Evolutionary conservation across 768 basidiomycete species (phyloP), one percentile per base, ranked within the genome.

Genomic region (Paxillus involutus): DNA sequence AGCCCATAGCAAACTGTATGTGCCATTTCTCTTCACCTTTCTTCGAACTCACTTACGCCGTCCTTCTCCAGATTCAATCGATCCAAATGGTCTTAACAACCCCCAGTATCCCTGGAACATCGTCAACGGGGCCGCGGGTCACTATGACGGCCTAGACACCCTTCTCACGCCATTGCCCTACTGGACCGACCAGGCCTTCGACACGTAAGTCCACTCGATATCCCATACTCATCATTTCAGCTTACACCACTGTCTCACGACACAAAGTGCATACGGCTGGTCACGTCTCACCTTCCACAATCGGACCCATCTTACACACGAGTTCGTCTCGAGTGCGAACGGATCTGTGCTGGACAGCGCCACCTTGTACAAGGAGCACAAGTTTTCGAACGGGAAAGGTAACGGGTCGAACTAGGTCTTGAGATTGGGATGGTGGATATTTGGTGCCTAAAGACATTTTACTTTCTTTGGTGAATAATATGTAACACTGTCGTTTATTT

Each of bases 231-330:
- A 12, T 14, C 16, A 5, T 45, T 26, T 6, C 6, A 19, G 2
- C 30, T 24, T 26, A n/a, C 8, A n/a, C 29, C 8, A 21, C 41
- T 29, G 54, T 6, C 24, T 39, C 11, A 16, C 26, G 29, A 44
- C n/a, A 26, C 8, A 8, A 35, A 55, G 66, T 11, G 14, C 62
- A 2, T 68, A 67, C 17, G 66, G 66, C 33, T 67, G 66, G 66
- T 67, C 66, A 17, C 58, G 64, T 24, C 42, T 68, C 39, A 68
- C 60, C 32, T 66, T 67, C 59, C 66, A 68, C 49, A 68, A 67
- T 35, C 58, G 62, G 30, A 67, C 66, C 8, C 66, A 67, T 24
- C 53, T 67, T 37, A 68, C 66, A 4, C 66, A 67, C 42, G 66
- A 67, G 49, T 68, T 67, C 16, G 53, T 66, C 19, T 62, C 66